Evolutionary conservation across 2,329 filamentous ascomycete species (phyloP).

Genomic region (Fusarium sp.): DNA sequence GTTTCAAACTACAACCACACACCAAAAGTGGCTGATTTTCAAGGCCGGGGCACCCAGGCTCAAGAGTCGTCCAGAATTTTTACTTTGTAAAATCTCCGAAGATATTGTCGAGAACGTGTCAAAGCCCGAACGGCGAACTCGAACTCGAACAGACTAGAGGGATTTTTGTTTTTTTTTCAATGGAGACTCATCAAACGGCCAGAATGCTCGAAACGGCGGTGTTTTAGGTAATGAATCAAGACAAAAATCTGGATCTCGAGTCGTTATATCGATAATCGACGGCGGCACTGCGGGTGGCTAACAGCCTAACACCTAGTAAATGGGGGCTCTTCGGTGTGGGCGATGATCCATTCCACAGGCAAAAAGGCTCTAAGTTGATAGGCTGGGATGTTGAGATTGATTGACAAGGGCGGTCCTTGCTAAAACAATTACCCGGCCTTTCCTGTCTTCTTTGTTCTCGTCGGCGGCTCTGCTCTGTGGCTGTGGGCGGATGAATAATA

Average conservation of each 20-base stretch:
- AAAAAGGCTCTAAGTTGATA: conserved; percentile 27
- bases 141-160: conserved; percentile 3
- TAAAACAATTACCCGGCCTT: conserved; percentile 20
- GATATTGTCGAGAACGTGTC: background rate
- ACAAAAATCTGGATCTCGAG: background rate
- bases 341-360: conserved; percentile 41
- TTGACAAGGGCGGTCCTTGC: conserved; percentile 26
- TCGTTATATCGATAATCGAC: conserved; percentile 14
- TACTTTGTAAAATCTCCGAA: conserved; percentile 10
- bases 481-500: conserved; percentile 8
- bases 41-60: conserved; percentile 18
- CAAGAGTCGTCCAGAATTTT: conserved; percentile 3
- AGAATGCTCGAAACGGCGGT: conserved; percentile 33
- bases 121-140: conserved; percentile 24
- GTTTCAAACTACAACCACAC: too few relatives aligned
- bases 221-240: conserved; percentile 38
- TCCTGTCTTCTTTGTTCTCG: background rate
- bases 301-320: conserved; percentile 25
- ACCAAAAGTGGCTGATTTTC: conserved; percentile 25
- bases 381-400: background rate
- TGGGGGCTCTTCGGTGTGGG: conserved; percentile 31
- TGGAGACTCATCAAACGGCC: conserved; percentile 20
- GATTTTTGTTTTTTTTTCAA: background rate
- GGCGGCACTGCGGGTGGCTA: conserved; percentile 39
- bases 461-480: conserved; percentile 22